These are phyloP conservation scores for Plicaturopsis crispa DNA, from an alignment of 768 basidiomycete genomes.

Conservation along the genomic window DNA sequence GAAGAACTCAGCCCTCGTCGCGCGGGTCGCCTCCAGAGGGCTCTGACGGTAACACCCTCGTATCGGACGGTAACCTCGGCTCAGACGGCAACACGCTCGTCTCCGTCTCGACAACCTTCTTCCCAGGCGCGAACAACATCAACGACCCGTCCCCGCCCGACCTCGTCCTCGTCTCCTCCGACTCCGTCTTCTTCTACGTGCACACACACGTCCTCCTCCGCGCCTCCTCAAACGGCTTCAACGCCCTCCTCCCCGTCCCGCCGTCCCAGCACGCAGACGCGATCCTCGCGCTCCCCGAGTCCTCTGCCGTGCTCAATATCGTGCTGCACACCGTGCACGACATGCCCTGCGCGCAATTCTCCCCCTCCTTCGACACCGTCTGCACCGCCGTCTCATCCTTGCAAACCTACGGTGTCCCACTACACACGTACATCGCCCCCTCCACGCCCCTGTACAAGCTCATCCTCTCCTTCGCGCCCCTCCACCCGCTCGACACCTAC, in stretches of 20 bases:
- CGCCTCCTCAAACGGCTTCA: slow-evolving; percentile 60
- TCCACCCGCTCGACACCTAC: slow-evolving; percentile 66
- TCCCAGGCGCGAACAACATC: slow-evolving; percentile 51
- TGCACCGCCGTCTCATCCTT: slow-evolving; percentile 49
- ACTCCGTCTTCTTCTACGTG: slow-evolving; percentile 81
- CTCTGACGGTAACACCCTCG: slow-evolving; percentile 38
- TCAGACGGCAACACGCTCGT: slow-evolving; percentile 28
- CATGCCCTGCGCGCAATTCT: slow-evolving; percentile 67
- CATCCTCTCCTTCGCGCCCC: slow-evolving; percentile 60
- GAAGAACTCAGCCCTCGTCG: slow-evolving; percentile 17
- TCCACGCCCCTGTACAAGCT: slow-evolving; percentile 48
- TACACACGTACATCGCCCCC: slow-evolving; percentile 38
- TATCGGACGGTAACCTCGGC: slow-evolving; percentile 25
- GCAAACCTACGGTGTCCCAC: slow-evolving; percentile 50
- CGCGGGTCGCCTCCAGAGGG: slow-evolving; percentile 26
- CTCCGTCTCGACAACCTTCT: slow-evolving; percentile 80
- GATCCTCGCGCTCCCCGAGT: slow-evolving; percentile 53
- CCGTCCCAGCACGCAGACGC: slow-evolving; percentile 31
- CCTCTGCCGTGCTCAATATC: slow-evolving; percentile 60
- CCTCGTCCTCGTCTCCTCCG: slow-evolving; percentile 58
- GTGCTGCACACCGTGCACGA: slow-evolving; percentile 68
- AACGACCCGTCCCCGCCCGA: slow-evolving; percentile 52
- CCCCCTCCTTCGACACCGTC: slow-evolving; percentile 56
- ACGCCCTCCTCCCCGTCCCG: slow-evolving; percentile 42
- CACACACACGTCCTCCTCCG: slow-evolving; percentile 51